These are phyloP conservation scores for Tricholoma matsutake DNA, from an alignment of 768 basidiomycete genomes.

Conservation along the genomic window DNA sequence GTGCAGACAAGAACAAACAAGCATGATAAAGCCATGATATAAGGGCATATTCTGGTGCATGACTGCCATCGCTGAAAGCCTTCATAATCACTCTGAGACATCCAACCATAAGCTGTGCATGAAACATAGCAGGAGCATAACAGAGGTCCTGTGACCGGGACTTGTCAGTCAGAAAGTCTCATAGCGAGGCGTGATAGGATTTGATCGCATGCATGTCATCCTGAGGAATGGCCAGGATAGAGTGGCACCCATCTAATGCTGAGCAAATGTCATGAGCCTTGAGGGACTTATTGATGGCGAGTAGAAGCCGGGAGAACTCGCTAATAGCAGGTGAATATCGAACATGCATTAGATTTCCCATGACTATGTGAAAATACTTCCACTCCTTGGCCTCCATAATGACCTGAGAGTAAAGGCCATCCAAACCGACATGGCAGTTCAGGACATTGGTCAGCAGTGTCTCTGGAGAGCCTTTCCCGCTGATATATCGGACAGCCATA, in stretches of 20 bases:
- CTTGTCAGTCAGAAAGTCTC: slow-evolving; percentile 6
- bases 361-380: slow-evolving; percentile 1
- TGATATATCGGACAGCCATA: not conserved
- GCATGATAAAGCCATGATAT: slow-evolving; percentile 8
- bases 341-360: slow-evolving; percentile 4
- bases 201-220: too few relatives aligned
- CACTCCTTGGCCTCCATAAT: slow-evolving; percentile 3
- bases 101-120: slow-evolving; percentile 3
- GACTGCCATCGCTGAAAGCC: not conserved
- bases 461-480: too few relatives aligned
- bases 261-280: too few relatives aligned
- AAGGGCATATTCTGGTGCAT: slow-evolving; percentile 8
- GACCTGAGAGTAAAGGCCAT: slow-evolving; percentile 4
- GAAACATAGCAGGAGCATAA: slow-evolving; percentile 2
- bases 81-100: slow-evolving; percentile 2
- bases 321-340: slow-evolving; percentile 2
- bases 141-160: slow-evolving; percentile 3
- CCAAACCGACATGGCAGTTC: slow-evolving; percentile 1
- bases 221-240: too few relatives aligned
- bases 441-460: not conserved
- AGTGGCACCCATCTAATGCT: too few relatives aligned
- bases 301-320: not conserved
- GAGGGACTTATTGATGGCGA: not conserved
- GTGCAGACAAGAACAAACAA: slow-evolving; percentile 1
- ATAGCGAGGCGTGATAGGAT: slow-evolving; percentile 3